Evolutionary conservation across 805 yeast genomes (phyloP).

Genomic region (Starmerella vaccinii): DNA sequence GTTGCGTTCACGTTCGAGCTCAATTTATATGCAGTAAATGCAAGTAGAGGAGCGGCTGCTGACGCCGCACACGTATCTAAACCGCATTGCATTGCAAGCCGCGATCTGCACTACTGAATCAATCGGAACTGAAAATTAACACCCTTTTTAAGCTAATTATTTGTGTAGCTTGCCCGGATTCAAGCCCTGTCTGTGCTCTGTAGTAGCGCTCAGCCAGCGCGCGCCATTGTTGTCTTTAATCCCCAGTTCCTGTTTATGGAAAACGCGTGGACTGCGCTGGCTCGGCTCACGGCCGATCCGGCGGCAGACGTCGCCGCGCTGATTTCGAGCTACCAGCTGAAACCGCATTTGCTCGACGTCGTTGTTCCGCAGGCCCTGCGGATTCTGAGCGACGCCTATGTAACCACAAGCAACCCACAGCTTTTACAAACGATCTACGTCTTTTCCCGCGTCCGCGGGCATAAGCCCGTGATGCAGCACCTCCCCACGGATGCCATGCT

Average conservation of each 20-base stretch:
- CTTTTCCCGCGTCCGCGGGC: slow-evolving; percentile 55
- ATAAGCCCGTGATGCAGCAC: slow-evolving; percentile 49
- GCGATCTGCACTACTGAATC: no score
- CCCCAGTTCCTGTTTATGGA: no score
- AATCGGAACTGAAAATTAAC: no score
- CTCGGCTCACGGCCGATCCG: background rate
- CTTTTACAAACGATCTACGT: slow-evolving; percentile 34
- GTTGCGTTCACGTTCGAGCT: no score
- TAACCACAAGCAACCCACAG: background rate
- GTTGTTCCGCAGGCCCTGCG: slow-evolving; percentile 5
- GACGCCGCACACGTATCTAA: no score
- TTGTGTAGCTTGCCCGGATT: no score
- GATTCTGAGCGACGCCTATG: slow-evolving; percentile 3
- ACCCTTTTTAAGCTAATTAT: no score
- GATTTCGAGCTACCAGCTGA: background rate
- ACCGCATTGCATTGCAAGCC: no score
- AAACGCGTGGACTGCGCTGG: background rate
- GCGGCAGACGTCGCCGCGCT: background rate
- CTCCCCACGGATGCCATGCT: slow-evolving; percentile 50
- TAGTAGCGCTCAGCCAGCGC: background rate
- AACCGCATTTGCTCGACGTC: slow-evolving; percentile 19
- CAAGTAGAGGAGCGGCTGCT: no score
- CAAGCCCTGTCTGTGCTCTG: background rate
- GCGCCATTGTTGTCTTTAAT: background rate
- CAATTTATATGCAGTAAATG: no score